These are phyloP conservation scores for Plasmodiophora brassicae DNA, from an alignment of 208 protist species.

Conservation along the genomic window DNA sequence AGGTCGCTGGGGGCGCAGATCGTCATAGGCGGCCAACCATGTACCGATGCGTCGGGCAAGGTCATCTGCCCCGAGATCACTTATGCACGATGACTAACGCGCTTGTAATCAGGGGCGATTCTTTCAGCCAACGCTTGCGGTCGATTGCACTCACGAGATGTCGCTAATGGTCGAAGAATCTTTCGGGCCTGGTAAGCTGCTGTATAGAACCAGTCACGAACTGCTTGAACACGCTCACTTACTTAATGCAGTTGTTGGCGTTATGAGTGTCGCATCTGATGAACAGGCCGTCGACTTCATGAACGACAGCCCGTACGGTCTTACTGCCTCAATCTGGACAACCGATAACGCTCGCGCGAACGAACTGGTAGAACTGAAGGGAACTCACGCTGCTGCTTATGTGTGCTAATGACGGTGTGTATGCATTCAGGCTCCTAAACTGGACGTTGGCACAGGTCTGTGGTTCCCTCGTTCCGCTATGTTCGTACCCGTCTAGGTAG, in stretches of 20 bases:
- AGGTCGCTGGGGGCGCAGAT: neutral
- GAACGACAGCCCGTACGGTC: constrained; percentile 44
- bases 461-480: too few relatives aligned
- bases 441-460: neutral
- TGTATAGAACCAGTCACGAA: too few relatives aligned
- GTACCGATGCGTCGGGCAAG: neutral
- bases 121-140: constrained; percentile 20
- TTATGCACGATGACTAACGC: neutral
- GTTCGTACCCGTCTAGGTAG: too few relatives aligned
- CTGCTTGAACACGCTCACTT: neutral
- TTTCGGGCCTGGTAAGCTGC: constrained; percentile 22
- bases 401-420: too few relatives aligned
- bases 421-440: neutral
- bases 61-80: neutral
- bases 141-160: constrained; percentile 31
- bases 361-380: neutral
- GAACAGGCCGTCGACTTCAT: constrained; percentile 13
- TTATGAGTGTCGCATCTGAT: neutral
- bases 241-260: neutral
- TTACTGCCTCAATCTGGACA: constrained; percentile 44
- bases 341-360: neutral
- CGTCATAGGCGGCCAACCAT: neutral
- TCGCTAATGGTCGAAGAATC: constrained; percentile 37
- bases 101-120: neutral
- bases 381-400: neutral